Evolutionary conservation across 352 stramenopile species (phyloP).

Genomic region (Phytophthora multivora): DNA sequence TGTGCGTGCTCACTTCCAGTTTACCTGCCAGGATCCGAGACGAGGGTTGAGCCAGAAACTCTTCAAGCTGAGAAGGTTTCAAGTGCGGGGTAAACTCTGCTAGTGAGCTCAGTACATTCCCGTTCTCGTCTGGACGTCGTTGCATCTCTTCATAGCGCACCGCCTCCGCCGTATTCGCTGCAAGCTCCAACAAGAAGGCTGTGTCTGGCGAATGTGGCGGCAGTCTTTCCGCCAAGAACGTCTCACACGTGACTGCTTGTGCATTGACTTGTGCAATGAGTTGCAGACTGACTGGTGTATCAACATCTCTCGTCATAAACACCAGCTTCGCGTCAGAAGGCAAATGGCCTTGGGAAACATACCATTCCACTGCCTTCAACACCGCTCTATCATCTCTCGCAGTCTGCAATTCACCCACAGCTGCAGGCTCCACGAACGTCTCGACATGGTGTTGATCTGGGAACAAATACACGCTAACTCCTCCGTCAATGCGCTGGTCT

Average conservation of each 20-base stretch:
- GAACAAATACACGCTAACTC: conserved; percentile 64
- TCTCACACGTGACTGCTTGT: conserved; percentile 62
- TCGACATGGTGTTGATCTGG: conserved; percentile 72
- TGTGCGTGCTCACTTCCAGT: conserved; percentile 74
- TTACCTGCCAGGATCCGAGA: conserved; percentile 48
- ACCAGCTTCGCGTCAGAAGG: conserved; percentile 43
- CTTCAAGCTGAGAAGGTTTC: conserved; percentile 36
- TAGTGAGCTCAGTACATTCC: conserved; percentile 13
- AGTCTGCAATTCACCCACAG: conserved; percentile 43
- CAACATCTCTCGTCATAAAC: conserved; percentile 62
- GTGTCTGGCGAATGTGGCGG: conserved; percentile 28
- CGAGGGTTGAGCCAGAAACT: conserved; percentile 33
- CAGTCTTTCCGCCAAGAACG: conserved; percentile 52
- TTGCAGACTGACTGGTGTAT: conserved; percentile 45
- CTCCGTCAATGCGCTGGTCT: conserved; percentile 48
- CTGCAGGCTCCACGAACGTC: conserved; percentile 52
- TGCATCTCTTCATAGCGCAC: conserved; percentile 54
- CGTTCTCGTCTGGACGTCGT: conserved; percentile 31
- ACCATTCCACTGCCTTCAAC: conserved; percentile 73
- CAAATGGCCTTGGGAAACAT: conserved; percentile 47
- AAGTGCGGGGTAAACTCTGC: conserved; percentile 68
- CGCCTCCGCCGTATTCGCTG: conserved; percentile 63
- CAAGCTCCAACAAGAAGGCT: conserved; percentile 60
- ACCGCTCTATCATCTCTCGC: conserved; percentile 49
- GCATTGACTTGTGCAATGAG: conserved; percentile 44